Conservation (phyloP, 495 filamentous ascomycete genomes). For the Parachaetomium inaequale region DNA sequence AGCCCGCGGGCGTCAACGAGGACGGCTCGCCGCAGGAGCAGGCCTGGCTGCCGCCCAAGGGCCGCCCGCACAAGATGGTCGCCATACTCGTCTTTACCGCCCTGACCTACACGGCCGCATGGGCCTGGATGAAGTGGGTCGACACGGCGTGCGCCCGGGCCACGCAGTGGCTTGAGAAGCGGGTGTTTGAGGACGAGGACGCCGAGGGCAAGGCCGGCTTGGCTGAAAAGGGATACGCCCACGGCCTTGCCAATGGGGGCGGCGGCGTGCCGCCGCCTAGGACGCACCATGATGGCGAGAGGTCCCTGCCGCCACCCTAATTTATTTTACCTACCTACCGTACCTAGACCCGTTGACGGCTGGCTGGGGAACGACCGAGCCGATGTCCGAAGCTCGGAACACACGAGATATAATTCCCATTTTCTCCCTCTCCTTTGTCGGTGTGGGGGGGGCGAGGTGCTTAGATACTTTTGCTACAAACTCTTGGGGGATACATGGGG, state of each 20-base stretch:
- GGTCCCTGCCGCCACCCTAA: slow-evolving; percentile 18
- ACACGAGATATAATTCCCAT: background rate
- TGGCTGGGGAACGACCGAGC: background rate
- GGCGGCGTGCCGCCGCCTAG: slow-evolving; percentile 7
- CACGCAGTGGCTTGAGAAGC: slow-evolving; percentile 56
- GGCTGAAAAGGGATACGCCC: slow-evolving; percentile 32
- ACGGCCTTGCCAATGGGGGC: slow-evolving; percentile 21
- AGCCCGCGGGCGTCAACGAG: slow-evolving; percentile 34
- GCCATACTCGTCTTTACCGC: slow-evolving; percentile 38
- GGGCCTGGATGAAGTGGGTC: slow-evolving; percentile 63
- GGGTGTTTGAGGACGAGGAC: slow-evolving; percentile 53
- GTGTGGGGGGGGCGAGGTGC: background rate
- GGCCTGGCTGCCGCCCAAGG: slow-evolving; percentile 37
- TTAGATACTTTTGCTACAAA: background rate
- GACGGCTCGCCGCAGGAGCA: slow-evolving; percentile 30
- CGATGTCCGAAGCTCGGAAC: background rate
- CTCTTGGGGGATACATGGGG: background rate
- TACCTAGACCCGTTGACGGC: background rate
- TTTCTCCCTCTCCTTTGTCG: background rate
- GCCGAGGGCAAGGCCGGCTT: slow-evolving; percentile 19
- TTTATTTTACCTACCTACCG: too few relatives aligned
- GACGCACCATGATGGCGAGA: slow-evolving; percentile 3
- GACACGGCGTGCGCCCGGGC: slow-evolving; percentile 59
- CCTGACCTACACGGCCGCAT: slow-evolving; percentile 52
- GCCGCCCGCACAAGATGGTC: slow-evolving; percentile 33